Conservation (phyloP, 129 eudicot genomes). For the Solidago caesia region DNA sequence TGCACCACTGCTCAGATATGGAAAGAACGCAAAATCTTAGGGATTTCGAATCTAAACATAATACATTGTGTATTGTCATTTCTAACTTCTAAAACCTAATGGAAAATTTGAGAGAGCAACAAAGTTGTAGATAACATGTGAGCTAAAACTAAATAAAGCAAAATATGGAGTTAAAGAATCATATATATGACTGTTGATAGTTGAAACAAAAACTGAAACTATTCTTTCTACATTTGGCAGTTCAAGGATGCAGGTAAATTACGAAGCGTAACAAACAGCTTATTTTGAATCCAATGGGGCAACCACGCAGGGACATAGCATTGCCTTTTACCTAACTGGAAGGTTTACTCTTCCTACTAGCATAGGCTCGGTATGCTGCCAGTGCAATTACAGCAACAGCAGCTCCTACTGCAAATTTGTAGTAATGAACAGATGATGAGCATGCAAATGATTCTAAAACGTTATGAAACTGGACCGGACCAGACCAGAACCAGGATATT, state of each 20-base stretch:
- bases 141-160: background rate
- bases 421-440: constrained; percentile 7
- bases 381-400: constrained; percentile 68
- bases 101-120: background rate
- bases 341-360: constrained; percentile 51
- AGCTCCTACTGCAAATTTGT: constrained; percentile 66
- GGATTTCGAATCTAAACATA: background rate
- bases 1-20: background rate
- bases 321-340: constrained; percentile 40
- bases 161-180: background rate
- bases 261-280: constrained; percentile 20
- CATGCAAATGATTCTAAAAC: background rate
- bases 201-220: background rate
- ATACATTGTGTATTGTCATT: background rate
- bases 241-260: constrained; percentile 8
- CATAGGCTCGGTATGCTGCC: constrained; percentile 70
- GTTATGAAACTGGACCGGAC: background rate
- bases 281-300: constrained; percentile 11
- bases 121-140: constrained; percentile 12
- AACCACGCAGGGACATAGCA: background rate
- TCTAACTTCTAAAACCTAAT: background rate
- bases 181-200: background rate
- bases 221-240: constrained; percentile 20
- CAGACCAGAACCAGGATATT: background rate
- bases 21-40: background rate